These are phyloP conservation scores for Ceratocystis harringtonii DNA, from an alignment of 2,329 filamentous ascomycete genomes.

Conservation along the genomic window DNA sequence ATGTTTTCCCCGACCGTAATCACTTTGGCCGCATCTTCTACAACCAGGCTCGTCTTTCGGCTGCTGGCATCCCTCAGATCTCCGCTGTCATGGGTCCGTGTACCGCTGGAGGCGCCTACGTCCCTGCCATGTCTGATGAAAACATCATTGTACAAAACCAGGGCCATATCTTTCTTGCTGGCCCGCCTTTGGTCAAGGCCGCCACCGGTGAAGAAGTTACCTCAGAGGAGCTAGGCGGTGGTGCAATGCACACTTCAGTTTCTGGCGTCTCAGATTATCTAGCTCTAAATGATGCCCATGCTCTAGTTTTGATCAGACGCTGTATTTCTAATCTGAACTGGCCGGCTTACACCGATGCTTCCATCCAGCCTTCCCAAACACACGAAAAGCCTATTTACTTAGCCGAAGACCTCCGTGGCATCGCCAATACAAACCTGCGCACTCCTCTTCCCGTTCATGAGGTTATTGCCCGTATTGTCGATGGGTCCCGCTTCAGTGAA, in stretches of 20 bases:
- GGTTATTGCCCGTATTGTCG: constrained; percentile 82
- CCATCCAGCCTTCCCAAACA: not conserved
- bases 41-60: constrained; percentile 91
- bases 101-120: constrained; percentile 89
- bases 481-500: constrained; percentile 77
- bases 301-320: constrained; percentile 67
- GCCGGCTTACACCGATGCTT: constrained; percentile 29
- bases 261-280: constrained; percentile 93
- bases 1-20: constrained; percentile 88
- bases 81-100: constrained; percentile 95
- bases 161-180: constrained; percentile 94
- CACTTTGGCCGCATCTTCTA: constrained; percentile 97
- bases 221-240: constrained; percentile 81
- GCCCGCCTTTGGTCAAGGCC: constrained; percentile 86
- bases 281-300: constrained; percentile 86
- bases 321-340: constrained; percentile 85
- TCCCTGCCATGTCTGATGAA: constrained; percentile 95
- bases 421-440: constrained; percentile 79
- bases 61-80: constrained; percentile 78
- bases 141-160: constrained; percentile 91
- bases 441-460: constrained; percentile 76
- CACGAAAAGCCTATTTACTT: constrained; percentile 69
- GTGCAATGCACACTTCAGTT: constrained; percentile 74
- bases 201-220: constrained; percentile 86
- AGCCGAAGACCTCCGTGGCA: constrained; percentile 65